phyloP scores from a whole-genome alignment of 2,329 filamentous ascomycete genomes.

The Talaromyces pinophilus region DNA sequence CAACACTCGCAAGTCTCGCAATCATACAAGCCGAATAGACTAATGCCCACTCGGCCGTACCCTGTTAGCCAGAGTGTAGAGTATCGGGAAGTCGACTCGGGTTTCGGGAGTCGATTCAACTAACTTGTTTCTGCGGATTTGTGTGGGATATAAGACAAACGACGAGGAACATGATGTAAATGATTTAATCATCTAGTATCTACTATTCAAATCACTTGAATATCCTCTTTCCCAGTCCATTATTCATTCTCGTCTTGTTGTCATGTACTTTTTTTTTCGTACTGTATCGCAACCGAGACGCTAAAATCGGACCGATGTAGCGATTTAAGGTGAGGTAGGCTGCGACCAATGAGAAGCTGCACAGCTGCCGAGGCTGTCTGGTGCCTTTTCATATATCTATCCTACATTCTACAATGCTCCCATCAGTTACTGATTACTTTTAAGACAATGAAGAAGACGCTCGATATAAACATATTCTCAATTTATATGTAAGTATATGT shows the following conservation, averaged over 20 bases:
- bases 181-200: background rate
- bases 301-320: slow-evolving; percentile 3
- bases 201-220: background rate
- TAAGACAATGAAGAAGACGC: background rate
- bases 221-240: background rate
- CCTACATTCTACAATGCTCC: background rate
- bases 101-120: background rate
- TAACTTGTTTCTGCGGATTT: background rate
- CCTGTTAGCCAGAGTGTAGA: background rate
- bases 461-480: background rate
- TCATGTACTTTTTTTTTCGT: background rate
- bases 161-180: background rate
- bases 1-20: background rate
- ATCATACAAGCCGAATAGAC: background rate
- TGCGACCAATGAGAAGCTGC: background rate
- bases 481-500: slow-evolving; percentile 16
- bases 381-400: background rate
- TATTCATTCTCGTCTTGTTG: background rate
- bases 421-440: background rate
- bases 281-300: background rate
- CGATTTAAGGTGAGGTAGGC: background rate
- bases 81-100: slow-evolving; percentile 3
- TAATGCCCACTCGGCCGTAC: background rate
- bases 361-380: background rate
- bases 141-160: background rate